Conservation (phyloP, 176 grass and related monocot species). For the Zea luxurians region DNA sequence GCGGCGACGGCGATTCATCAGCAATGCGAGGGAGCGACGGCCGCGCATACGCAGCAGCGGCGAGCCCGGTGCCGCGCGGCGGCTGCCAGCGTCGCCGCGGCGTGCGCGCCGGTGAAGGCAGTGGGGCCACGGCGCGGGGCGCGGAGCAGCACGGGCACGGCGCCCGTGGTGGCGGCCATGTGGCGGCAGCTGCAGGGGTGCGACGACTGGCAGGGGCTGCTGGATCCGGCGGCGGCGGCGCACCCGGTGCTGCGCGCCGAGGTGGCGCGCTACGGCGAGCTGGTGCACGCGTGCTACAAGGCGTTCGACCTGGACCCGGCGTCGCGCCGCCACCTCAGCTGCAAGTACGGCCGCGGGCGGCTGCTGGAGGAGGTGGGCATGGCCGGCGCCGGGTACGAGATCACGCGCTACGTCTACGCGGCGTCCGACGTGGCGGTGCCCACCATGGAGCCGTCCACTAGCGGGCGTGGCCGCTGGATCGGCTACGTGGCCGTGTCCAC, state of each 20-base stretch:
- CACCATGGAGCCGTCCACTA: conserved; percentile 40
- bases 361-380: conserved; percentile 61
- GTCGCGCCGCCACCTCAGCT: conserved; percentile 57
- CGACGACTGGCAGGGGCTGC: conserved; percentile 54
- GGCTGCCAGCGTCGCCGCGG: neutral
- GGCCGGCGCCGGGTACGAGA: conserved; percentile 52
- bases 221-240: conserved; percentile 26
- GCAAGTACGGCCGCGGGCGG: conserved; percentile 55
- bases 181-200: conserved; percentile 71
- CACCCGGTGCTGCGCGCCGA: conserved; percentile 50
- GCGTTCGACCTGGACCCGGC: conserved; percentile 61
- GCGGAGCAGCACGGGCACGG: neutral
- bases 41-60: neutral
- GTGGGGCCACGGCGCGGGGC: no score
- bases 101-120: neutral
- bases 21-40: conserved; percentile 24
- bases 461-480: conserved; percentile 55
- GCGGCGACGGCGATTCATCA: neutral
- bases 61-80: neutral
- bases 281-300: conserved; percentile 70
- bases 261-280: conserved; percentile 71
- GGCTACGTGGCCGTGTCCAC: conserved; percentile 65
- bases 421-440: conserved; percentile 59
- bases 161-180: conserved; percentile 42
- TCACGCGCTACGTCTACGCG: conserved; percentile 67